Conservation (phyloP, 768 basidiomycete species). For the Astraeus odoratus region DNA sequence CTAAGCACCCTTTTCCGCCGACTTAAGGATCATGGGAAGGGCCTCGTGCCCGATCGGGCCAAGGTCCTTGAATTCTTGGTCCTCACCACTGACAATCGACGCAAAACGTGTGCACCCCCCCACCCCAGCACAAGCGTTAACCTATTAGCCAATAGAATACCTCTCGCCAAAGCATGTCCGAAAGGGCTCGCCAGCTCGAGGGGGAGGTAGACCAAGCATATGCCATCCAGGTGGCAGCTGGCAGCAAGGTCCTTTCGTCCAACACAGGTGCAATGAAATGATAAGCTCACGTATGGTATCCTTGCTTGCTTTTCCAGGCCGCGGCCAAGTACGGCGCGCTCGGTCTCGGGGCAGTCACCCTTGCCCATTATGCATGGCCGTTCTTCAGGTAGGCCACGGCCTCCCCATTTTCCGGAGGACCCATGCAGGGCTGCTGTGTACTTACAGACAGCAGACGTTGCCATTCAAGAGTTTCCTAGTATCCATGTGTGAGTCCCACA, state of each 20-base stretch:
- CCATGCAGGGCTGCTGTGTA: background rate
- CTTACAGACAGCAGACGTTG: slow-evolving; percentile 64
- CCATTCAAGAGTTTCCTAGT: slow-evolving; percentile 78
- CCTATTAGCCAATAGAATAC: too few relatives aligned
- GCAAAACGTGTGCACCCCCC: too few relatives aligned
- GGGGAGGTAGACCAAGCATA: slow-evolving; percentile 51
- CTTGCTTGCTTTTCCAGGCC: slow-evolving; percentile 35
- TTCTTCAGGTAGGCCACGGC: slow-evolving; percentile 48
- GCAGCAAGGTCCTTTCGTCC: slow-evolving; percentile 39
- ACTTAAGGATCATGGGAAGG: too few relatives aligned
- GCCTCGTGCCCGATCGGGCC: too few relatives aligned
- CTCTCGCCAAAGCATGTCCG: slow-evolving; percentile 16
- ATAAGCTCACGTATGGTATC: slow-evolving; percentile 1
- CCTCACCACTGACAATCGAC: too few relatives aligned
- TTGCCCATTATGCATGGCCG: slow-evolving; percentile 70
- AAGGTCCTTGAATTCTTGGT: too few relatives aligned
- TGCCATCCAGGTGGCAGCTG: slow-evolving; percentile 51
- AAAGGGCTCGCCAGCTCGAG: slow-evolving; percentile 39
- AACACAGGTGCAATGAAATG: background rate
- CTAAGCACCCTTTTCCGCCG: too few relatives aligned
- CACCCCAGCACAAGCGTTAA: too few relatives aligned
- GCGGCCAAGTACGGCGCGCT: slow-evolving; percentile 45
- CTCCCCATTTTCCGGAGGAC: slow-evolving; percentile 1
- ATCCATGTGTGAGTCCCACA: slow-evolving; percentile 50
- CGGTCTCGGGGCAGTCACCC: slow-evolving; percentile 52